Conservation (phyloP, 1,139 yeast genomes). For the Kodamaea suecica region DNA sequence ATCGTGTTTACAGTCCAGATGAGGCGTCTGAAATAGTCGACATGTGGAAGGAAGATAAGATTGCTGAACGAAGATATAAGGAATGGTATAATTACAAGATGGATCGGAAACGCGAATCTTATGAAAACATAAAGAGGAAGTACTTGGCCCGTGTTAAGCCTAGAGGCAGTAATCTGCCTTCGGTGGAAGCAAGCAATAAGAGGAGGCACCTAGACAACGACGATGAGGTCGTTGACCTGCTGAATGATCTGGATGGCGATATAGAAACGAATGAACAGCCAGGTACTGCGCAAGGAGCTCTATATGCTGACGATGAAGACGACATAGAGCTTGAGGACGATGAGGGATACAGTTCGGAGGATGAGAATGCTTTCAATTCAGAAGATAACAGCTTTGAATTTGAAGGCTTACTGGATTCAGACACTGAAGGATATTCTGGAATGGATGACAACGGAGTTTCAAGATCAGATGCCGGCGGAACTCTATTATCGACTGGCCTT, state of each 20-base stretch:
- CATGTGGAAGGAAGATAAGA: conserved; percentile 12
- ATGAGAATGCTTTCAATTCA: too few species aligned
- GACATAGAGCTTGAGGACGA: not conserved
- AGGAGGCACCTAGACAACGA: not conserved
- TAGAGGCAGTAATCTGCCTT: too few species aligned
- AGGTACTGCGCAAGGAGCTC: too few species aligned
- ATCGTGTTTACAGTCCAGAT: conserved; percentile 8
- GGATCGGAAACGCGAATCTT: conserved; percentile 3
- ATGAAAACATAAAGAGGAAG: conserved; percentile 2
- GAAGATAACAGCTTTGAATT: too few species aligned
- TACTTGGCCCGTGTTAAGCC: conserved; percentile 3
- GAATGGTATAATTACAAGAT: conserved; percentile 1
- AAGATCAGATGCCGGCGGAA: too few species aligned
- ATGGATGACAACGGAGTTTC: too few species aligned
- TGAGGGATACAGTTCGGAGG: not conserved
- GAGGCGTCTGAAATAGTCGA: conserved; percentile 15
- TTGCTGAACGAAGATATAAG: conserved; percentile 5
- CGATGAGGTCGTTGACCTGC: not conserved
- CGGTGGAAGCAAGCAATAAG: conserved; percentile 2
- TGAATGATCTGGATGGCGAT: too few species aligned
- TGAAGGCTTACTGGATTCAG: not conserved
- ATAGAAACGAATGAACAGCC: too few species aligned
- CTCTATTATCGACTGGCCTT: conserved; percentile 8
- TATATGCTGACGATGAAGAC: not conserved
- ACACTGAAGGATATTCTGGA: not conserved